Evolutionary conservation across 2,329 filamentous ascomycete species (phyloP).

Genomic region (Hortaea sp.): DNA sequence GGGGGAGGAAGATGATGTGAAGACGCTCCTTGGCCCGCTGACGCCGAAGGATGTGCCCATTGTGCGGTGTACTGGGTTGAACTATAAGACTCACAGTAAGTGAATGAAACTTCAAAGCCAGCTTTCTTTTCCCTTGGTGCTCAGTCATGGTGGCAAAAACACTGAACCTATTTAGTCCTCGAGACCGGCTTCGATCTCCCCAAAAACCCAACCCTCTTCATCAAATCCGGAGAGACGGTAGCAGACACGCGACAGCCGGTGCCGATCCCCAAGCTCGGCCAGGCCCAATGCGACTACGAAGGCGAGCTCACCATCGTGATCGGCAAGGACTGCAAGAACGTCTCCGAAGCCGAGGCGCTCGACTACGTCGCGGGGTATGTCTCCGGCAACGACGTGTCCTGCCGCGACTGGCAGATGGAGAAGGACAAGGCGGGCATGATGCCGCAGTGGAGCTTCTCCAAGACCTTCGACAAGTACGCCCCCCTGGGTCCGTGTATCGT

Average conservation of each 20-base stretch:
- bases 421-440: slow-evolving; percentile 36
- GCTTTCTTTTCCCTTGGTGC: not conserved
- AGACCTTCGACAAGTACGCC: slow-evolving; percentile 48
- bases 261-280: slow-evolving; percentile 55
- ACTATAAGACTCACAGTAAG: slow-evolving; percentile 46
- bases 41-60: slow-evolving; percentile 43
- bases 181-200: slow-evolving; percentile 56
- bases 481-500: slow-evolving; percentile 45
- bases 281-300: slow-evolving; percentile 65
- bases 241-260: slow-evolving; percentile 56
- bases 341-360: slow-evolving; percentile 55
- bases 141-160: not conserved
- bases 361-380: slow-evolving; percentile 65
- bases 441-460: slow-evolving; percentile 49
- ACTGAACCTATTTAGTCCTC: slow-evolving; percentile 13
- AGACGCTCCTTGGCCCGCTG: slow-evolving; percentile 44
- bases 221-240: slow-evolving; percentile 59
- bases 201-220: slow-evolving; percentile 63
- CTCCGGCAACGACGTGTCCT: slow-evolving; percentile 70
- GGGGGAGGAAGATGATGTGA: slow-evolving; percentile 45
- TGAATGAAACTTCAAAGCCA: slow-evolving; percentile 1
- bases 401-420: slow-evolving; percentile 52
- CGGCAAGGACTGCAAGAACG: slow-evolving; percentile 55
- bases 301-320: slow-evolving; percentile 69
- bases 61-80: slow-evolving; percentile 49